Evolutionary conservation across 1,284 basidiomycete genomes (phyloP).

Genomic region (Microbotryum saponariae): DNA sequence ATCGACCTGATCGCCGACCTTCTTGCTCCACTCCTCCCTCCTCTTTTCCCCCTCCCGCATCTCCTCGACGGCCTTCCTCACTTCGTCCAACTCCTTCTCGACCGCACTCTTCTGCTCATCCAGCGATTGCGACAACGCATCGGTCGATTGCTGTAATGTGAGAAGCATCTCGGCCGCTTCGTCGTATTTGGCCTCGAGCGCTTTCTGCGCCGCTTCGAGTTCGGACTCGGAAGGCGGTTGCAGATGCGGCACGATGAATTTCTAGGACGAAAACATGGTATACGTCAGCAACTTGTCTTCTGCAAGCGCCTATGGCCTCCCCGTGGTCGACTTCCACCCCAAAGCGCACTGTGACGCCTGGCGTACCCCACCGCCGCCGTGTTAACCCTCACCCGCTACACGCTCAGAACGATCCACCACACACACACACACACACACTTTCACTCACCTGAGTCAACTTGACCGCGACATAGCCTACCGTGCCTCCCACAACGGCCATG

Average conservation of each 20-base stretch:
- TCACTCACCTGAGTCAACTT: conserved; percentile 67
- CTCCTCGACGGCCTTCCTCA: conserved; percentile 68
- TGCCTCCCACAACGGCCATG: conserved; percentile 84
- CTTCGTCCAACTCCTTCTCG: conserved; percentile 70
- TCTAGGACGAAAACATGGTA: no score
- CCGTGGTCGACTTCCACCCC: background rate
- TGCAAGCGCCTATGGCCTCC: background rate
- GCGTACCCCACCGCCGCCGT: background rate
- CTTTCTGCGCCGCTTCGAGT: conserved; percentile 80
- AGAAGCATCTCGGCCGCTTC: conserved; percentile 64
- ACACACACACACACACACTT: no score
- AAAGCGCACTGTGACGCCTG: background rate
- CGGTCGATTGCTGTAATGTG: conserved; percentile 45
- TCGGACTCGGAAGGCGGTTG: conserved; percentile 79
- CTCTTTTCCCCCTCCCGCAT: conserved; percentile 70
- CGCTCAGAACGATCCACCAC: background rate
- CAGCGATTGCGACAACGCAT: conserved; percentile 72
- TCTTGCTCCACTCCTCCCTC: conserved; percentile 68
- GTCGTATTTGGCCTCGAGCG: conserved; percentile 84
- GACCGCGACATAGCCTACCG: conserved; percentile 78
- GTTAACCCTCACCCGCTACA: background rate
- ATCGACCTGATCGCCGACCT: conserved; percentile 80
- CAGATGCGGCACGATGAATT: conserved; percentile 86
- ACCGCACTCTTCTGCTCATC: conserved; percentile 64
- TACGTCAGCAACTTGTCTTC: no score